Evolutionary conservation across 2,329 filamentous ascomycete species (phyloP).

Genomic region (Epichloe sibirici): DNA sequence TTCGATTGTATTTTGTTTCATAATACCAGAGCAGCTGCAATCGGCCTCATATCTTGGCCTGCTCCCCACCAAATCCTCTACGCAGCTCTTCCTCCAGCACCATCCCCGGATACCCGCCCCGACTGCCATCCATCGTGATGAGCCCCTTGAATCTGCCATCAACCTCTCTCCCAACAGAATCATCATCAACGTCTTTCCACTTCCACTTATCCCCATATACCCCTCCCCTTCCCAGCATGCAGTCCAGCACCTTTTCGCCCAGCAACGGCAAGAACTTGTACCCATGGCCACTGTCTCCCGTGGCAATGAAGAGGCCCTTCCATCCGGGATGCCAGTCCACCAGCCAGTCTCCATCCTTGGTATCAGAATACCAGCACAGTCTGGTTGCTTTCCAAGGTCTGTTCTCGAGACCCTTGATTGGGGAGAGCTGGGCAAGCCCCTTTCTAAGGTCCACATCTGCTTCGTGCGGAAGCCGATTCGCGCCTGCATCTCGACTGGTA

Average conservation of each 20-base stretch:
- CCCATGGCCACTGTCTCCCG: conserved; percentile 51
- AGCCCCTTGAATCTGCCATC: conserved; percentile 26
- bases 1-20: no score
- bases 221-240: conserved; percentile 32
- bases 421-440: conserved; percentile 49
- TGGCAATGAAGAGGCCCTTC: conserved; percentile 46
- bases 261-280: conserved; percentile 60
- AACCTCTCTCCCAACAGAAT: conserved; percentile 20
- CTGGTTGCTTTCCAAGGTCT: conserved; percentile 50
- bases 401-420: conserved; percentile 39
- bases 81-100: conserved; percentile 32
- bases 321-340: conserved; percentile 55
- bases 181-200: conserved; percentile 46
- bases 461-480: conserved; percentile 42
- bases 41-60: neutral
- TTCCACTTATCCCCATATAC: conserved; percentile 47
- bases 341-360: conserved; percentile 57
- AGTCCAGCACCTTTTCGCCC: conserved; percentile 48
- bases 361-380: conserved; percentile 69
- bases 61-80: neutral
- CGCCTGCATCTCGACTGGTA: conserved; percentile 26
- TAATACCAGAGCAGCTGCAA: neutral
- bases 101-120: conserved; percentile 35
- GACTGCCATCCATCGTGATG: conserved; percentile 40
- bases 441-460: conserved; percentile 48